phyloP scores from a whole-genome alignment of 371 early-diverging fungal species.

The Actinomucor elegans region DNA sequence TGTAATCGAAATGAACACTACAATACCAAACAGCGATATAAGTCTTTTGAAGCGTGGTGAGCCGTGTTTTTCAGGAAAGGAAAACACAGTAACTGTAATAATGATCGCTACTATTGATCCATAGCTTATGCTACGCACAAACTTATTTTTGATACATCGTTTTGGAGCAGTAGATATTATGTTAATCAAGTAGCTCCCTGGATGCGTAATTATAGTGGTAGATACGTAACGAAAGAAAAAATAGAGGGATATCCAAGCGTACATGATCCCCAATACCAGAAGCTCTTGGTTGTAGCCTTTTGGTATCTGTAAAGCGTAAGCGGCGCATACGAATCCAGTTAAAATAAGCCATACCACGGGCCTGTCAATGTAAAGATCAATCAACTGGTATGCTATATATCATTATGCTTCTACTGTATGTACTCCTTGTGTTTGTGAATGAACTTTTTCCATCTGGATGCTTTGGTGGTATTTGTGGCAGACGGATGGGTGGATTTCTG shows the following conservation, averaged over 20 bases:
- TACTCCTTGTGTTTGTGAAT: no score
- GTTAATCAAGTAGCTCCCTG: neutral
- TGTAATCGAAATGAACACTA: conserved; percentile 53
- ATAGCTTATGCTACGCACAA: neutral
- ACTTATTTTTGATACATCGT: neutral
- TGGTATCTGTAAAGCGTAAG: conserved; percentile 27
- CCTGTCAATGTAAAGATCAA: no score
- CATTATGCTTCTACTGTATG: no score
- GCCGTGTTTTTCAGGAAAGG: conserved; percentile 42
- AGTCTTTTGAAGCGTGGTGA: conserved; percentile 64
- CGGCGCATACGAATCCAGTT: conserved; percentile 28
- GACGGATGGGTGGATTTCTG: no score
- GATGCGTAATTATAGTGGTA: conserved; percentile 24
- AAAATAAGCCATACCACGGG: conserved; percentile 25
- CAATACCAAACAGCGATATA: conserved; percentile 71
- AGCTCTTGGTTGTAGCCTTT: conserved; percentile 35
- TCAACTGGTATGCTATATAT: no score
- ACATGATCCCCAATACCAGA: conserved; percentile 30
- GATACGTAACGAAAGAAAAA: conserved; percentile 35
- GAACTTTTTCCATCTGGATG: no score
- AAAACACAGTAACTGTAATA: conserved; percentile 56
- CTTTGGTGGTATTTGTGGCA: no score
- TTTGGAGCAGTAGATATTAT: neutral
- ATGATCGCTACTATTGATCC: conserved; percentile 28
- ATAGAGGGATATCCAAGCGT: conserved; percentile 22